Conservation (phyloP, 495 filamentous ascomycete genomes). For the Hypomontagnella monticulosa region DNA sequence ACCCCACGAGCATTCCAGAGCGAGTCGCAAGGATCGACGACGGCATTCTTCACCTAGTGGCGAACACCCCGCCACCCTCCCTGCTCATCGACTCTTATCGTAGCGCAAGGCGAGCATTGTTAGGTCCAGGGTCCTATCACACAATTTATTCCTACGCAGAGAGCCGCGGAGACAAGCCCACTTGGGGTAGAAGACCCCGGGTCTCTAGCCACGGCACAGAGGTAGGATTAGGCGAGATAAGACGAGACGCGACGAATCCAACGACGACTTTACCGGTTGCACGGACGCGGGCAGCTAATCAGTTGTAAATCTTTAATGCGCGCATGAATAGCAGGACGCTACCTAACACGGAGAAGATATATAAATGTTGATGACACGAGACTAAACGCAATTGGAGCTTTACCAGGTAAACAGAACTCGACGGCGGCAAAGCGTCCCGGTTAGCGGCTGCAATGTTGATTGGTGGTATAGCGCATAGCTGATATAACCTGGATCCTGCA, state of each 20-base stretch:
- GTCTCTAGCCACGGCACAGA: neutral
- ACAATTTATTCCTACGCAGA: conserved; percentile 21
- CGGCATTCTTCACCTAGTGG: neutral
- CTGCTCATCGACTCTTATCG: neutral
- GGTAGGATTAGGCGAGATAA: conserved; percentile 13
- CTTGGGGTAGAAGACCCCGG: conserved; percentile 25
- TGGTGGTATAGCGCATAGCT: neutral
- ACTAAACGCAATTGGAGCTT: neutral
- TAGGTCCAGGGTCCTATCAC: conserved; percentile 18
- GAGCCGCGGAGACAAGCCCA: conserved; percentile 11
- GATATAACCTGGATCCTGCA: conserved; percentile 10
- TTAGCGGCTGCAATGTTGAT: neutral
- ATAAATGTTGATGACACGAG: neutral
- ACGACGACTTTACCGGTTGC: conserved; percentile 5
- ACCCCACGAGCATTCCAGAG: neutral
- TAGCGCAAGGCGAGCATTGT: conserved; percentile 3
- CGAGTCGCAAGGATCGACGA: neutral
- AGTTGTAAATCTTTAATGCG: conserved; percentile 20
- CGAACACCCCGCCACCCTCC: neutral
- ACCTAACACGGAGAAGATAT: conserved; percentile 6
- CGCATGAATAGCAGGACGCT: neutral
- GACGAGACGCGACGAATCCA: conserved; percentile 10
- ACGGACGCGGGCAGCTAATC: conserved; percentile 9
- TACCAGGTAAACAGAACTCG: conserved; percentile 3
- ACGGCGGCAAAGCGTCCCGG: conserved; percentile 25